These are phyloP conservation scores for Trichosporon asahii DNA, from an alignment of 1,284 basidiomycete species.

Conservation along the genomic window DNA sequence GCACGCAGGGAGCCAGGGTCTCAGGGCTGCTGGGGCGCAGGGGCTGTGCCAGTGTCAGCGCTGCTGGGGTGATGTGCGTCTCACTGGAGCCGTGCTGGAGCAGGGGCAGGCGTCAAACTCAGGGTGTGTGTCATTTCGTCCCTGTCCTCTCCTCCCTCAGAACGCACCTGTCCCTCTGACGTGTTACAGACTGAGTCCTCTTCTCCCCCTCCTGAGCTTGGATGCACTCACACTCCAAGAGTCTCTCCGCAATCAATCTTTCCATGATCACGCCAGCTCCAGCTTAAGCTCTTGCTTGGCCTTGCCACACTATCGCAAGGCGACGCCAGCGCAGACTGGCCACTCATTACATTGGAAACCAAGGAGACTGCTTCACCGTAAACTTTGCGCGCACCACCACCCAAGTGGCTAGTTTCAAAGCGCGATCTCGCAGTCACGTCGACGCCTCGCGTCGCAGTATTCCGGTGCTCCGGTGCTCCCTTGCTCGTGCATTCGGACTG, in stretches of 20 bases:
- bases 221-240: too few relatives aligned
- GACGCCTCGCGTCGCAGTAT: not conserved
- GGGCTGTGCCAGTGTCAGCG: not conserved
- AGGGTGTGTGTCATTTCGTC: conserved; percentile 3
- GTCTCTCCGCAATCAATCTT: not conserved
- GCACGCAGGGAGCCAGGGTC: not conserved
- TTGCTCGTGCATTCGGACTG: not conserved
- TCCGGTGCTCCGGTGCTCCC: not conserved
- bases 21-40: not conserved
- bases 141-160: not conserved
- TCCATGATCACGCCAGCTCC: not conserved
- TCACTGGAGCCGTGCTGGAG: not conserved
- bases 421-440: not conserved
- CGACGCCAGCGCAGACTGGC: not conserved
- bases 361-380: conserved; percentile 2
- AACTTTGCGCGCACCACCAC: not conserved
- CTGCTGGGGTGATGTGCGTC: not conserved
- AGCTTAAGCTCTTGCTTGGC: not conserved
- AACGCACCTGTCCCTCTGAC: conserved; percentile 3
- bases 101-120: not conserved
- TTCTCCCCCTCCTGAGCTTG: not conserved
- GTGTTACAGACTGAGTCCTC: conserved; percentile 3
- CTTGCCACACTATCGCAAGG: not conserved
- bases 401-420: not conserved
- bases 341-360: not conserved